These are phyloP conservation scores for Sporothrix globosa DNA, from an alignment of 2,329 filamentous ascomycete genomes.

Conservation along the genomic window DNA sequence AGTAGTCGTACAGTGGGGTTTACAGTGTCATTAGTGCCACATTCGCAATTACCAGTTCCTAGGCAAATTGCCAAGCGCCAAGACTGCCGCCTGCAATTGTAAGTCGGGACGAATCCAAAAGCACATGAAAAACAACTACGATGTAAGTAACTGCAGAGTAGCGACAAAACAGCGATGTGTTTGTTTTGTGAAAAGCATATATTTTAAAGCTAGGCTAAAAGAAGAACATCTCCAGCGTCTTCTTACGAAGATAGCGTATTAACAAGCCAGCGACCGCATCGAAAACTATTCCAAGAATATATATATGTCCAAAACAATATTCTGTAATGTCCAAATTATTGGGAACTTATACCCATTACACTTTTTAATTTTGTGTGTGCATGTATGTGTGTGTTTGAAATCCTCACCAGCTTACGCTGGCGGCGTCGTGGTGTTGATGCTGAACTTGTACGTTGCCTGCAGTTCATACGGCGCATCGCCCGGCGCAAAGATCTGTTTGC, in stretches of 20 bases:
- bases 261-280: neutral
- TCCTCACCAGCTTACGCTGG: neutral
- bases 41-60: neutral
- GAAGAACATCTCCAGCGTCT: neutral
- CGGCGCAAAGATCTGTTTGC: slow-evolving; percentile 63
- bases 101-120: neutral
- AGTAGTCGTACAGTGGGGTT: neutral
- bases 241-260: neutral
- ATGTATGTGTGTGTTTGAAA: neutral
- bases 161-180: neutral
- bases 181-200: neutral
- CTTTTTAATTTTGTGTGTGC: neutral
- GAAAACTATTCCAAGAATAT: neutral
- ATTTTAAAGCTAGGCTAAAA: neutral
- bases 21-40: neutral
- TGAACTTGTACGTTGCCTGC: slow-evolving; percentile 64
- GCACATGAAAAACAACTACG: neutral
- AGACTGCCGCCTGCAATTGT: neutral
- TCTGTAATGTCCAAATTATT: neutral
- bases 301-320: slow-evolving; percentile 13
- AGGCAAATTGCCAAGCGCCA: neutral
- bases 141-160: neutral
- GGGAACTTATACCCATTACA: neutral
- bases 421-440: slow-evolving; percentile 47
- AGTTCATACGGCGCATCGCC: slow-evolving; percentile 64